Conservation (phyloP, 2,329 filamentous ascomycete genomes). For the Emericellopsis atlantica region DNA sequence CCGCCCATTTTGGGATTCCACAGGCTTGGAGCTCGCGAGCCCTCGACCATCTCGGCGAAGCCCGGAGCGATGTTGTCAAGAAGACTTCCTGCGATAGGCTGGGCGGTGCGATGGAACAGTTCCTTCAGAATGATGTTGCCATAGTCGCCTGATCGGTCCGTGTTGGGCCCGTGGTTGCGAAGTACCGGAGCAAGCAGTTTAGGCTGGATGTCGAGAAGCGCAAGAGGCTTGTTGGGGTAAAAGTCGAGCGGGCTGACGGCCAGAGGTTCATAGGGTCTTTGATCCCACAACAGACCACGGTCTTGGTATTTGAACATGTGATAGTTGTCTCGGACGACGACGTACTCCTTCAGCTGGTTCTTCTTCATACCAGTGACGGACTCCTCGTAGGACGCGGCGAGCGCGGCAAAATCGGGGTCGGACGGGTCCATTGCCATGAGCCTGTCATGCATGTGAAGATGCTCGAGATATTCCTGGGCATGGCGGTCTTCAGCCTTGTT, state of each 20-base stretch:
- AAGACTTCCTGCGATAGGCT: too few relatives aligned
- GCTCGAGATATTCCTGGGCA: slow-evolving; percentile 6
- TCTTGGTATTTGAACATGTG: slow-evolving; percentile 34
- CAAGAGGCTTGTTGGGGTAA: slow-evolving; percentile 44
- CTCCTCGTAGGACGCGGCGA: slow-evolving; percentile 20
- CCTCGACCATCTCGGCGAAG: slow-evolving; percentile 35
- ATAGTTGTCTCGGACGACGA: slow-evolving; percentile 36
- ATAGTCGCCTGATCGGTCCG: slow-evolving; percentile 30
- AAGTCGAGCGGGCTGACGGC: slow-evolving; percentile 46
- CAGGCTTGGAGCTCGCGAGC: slow-evolving; percentile 20
- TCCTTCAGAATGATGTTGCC: slow-evolving; percentile 34
- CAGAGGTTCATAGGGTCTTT: slow-evolving; percentile 59
- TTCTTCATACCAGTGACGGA: slow-evolving; percentile 18
- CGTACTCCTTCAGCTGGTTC: slow-evolving; percentile 21
- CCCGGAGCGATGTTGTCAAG: slow-evolving; percentile 47
- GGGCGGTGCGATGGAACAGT: slow-evolving; percentile 19
- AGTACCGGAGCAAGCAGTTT: slow-evolving; percentile 35
- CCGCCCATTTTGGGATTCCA: slow-evolving; percentile 35
- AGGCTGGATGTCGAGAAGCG: slow-evolving; percentile 57
- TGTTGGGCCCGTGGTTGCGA: slow-evolving; percentile 26
- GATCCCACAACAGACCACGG: slow-evolving; percentile 51
- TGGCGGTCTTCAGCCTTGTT: too few relatives aligned
- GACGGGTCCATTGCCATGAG: slow-evolving; percentile 6
- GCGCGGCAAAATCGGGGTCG: slow-evolving; percentile 12
- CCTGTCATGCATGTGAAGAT: slow-evolving; percentile 19